Evolutionary conservation across 2,329 filamentous ascomycete genomes (phyloP).

Genomic region (Phyllachora maydis): DNA sequence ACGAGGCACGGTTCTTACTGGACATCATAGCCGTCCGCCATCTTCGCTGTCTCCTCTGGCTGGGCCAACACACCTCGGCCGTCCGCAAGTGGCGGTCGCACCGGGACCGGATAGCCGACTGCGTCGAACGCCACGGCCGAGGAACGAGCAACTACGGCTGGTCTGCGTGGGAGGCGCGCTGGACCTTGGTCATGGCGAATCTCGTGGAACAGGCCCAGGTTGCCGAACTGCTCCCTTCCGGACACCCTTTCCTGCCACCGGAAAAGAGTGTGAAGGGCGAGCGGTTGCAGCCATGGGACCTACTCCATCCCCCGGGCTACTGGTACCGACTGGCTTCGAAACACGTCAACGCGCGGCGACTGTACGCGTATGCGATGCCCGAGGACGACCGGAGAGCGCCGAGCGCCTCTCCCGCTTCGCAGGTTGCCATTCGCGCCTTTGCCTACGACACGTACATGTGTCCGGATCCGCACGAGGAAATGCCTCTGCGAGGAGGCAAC

Average conservation of each 20-base stretch:
- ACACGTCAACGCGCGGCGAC: conserved; percentile 31
- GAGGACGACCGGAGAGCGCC: conserved; percentile 35
- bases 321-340: conserved; percentile 41
- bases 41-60: conserved; percentile 67
- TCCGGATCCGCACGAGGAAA: conserved; percentile 39
- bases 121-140: conserved; percentile 66
- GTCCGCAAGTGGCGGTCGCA: conserved; percentile 67
- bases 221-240: conserved; percentile 22
- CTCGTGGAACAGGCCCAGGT: conserved; percentile 33
- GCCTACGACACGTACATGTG: conserved; percentile 47
- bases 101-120: conserved; percentile 48
- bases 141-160: conserved; percentile 82
- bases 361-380: conserved; percentile 32
- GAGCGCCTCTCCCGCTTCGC: conserved; percentile 21
- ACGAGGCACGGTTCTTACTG: conserved; percentile 74
- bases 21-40: conserved; percentile 66
- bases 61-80: conserved; percentile 56
- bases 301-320: conserved; percentile 44
- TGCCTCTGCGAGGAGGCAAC: conserved; percentile 22
- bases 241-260: conserved; percentile 24
- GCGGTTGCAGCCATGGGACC: conserved; percentile 39
- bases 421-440: conserved; percentile 27
- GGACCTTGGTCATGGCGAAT: conserved; percentile 41
- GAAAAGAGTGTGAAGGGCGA: conserved; percentile 39
- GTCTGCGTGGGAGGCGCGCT: conserved; percentile 78